These are phyloP conservation scores for Apophysomyces variabilis DNA, from an alignment of 371 early-diverging fungal genomes.

Conservation along the genomic window DNA sequence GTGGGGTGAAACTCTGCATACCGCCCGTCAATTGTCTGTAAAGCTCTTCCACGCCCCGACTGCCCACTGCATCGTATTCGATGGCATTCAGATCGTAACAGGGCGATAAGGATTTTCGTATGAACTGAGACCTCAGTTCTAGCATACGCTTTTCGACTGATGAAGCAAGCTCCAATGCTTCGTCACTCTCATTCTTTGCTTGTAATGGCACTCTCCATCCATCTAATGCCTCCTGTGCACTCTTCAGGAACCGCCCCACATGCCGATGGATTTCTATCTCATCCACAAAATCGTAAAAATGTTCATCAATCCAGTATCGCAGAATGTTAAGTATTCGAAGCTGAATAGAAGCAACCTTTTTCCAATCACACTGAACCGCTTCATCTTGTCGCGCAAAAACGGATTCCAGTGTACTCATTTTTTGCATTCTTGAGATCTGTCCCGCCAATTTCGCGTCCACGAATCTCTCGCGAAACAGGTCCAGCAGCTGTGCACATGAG, in stretches of 20 bases:
- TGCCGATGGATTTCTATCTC: constrained; percentile 47
- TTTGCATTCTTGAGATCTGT: constrained; percentile 14
- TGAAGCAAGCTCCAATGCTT: neutral
- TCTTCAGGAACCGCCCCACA: constrained; percentile 27
- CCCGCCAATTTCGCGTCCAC: constrained; percentile 36
- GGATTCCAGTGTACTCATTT: constrained; percentile 12
- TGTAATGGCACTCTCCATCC: constrained; percentile 33
- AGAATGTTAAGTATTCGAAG: constrained; percentile 58
- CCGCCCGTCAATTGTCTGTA: constrained; percentile 37
- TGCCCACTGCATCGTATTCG: constrained; percentile 30
- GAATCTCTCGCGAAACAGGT: constrained; percentile 52
- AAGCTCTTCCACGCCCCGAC: constrained; percentile 30
- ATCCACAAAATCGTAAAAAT: constrained; percentile 73
- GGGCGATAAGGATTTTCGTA: constrained; percentile 36
- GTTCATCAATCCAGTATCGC: constrained; percentile 67
- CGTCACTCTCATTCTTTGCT: neutral
- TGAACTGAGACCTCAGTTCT: constrained; percentile 26
- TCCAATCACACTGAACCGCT: constrained; percentile 38
- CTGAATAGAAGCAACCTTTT: constrained; percentile 43
- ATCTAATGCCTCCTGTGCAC: constrained; percentile 30
- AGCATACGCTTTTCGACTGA: constrained; percentile 26
- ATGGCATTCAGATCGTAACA: constrained; percentile 46
- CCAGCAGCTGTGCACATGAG: constrained; percentile 49
- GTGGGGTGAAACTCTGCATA: constrained; percentile 22
- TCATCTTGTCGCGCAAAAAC: constrained; percentile 14